These are phyloP conservation scores for Ophiocytium majus DNA, from an alignment of 352 stramenopile species.

Conservation along the genomic window DNA sequence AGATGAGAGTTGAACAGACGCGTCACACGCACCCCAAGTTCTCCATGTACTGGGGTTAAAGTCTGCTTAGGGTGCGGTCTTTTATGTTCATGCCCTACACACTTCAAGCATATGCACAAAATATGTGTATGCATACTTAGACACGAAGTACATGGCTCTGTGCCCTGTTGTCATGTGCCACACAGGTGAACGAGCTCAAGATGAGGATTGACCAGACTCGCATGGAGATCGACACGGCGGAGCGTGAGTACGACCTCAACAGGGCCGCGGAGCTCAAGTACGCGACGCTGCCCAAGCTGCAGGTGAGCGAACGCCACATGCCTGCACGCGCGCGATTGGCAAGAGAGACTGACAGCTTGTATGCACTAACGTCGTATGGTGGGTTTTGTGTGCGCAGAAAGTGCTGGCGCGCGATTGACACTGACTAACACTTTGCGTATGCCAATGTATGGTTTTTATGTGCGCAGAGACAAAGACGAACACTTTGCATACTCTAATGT, in stretches of 20 bases:
- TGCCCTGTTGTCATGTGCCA: too few relatives aligned
- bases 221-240: constrained; percentile 85
- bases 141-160: too few relatives aligned
- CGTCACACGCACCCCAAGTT: too few relatives aligned
- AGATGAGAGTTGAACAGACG: too few relatives aligned
- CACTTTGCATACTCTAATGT: not conserved
- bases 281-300: constrained; percentile 83
- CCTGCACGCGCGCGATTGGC: too few relatives aligned
- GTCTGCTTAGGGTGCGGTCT: too few relatives aligned
- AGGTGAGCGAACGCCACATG: too few relatives aligned
- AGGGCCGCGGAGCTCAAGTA: constrained; percentile 93
- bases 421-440: not conserved
- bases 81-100: too few relatives aligned
- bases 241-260: constrained; percentile 89
- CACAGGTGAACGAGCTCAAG: constrained; percentile 71
- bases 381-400: not conserved
- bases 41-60: too few relatives aligned
- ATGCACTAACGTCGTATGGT: not conserved
- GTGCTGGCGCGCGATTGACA: not conserved
- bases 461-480: constrained; percentile 33
- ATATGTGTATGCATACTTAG: too few relatives aligned
- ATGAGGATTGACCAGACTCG: constrained; percentile 84
- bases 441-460: constrained; percentile 11
- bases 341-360: too few relatives aligned
- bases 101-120: too few relatives aligned